phyloP scores from a whole-genome alignment of 345 rosid species.

The Balakata baccata region DNA sequence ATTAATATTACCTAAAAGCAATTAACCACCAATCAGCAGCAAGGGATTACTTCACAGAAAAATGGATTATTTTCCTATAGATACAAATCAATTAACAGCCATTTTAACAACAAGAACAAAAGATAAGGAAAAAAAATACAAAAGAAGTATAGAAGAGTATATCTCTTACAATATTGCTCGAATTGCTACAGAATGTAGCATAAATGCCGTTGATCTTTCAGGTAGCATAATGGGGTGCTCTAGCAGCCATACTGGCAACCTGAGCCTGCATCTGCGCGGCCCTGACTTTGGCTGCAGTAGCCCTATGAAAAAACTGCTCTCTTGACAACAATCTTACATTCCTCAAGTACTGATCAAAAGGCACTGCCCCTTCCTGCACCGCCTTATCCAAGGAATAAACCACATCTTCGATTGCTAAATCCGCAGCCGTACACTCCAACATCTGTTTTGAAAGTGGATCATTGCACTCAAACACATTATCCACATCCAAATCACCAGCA shows the following conservation, averaged over 20 bases:
- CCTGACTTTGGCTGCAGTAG: slow-evolving; percentile 71
- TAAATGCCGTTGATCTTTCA: background rate
- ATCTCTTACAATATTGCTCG: background rate
- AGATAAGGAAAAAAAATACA: background rate
- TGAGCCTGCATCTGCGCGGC: slow-evolving; percentile 84
- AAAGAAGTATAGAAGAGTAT: background rate
- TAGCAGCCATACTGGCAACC: slow-evolving; percentile 77
- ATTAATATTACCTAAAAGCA: background rate
- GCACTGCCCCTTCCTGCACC: slow-evolving; percentile 54
- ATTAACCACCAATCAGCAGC: background rate
- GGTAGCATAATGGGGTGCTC: slow-evolving; percentile 36
- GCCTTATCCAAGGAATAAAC: slow-evolving; percentile 77
- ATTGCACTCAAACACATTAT: slow-evolving; percentile 53
- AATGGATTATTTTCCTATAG: slow-evolving; percentile 6
- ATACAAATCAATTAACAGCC: slow-evolving; percentile 4
- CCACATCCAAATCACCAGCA: slow-evolving; percentile 44
- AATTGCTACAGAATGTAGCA: slow-evolving; percentile 7
- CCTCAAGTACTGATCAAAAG: slow-evolving; percentile 84
- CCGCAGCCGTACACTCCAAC: slow-evolving; percentile 67
- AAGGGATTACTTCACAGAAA: background rate
- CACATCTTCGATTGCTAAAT: slow-evolving; percentile 86
- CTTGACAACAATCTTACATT: slow-evolving; percentile 83
- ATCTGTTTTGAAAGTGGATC: slow-evolving; percentile 71
- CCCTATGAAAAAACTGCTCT: slow-evolving; percentile 85
- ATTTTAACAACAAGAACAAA: background rate